Base-by-base conservation (phyloP, 1,139 yeast genomes). In the Cylindricascospora bacillispora region DNA sequence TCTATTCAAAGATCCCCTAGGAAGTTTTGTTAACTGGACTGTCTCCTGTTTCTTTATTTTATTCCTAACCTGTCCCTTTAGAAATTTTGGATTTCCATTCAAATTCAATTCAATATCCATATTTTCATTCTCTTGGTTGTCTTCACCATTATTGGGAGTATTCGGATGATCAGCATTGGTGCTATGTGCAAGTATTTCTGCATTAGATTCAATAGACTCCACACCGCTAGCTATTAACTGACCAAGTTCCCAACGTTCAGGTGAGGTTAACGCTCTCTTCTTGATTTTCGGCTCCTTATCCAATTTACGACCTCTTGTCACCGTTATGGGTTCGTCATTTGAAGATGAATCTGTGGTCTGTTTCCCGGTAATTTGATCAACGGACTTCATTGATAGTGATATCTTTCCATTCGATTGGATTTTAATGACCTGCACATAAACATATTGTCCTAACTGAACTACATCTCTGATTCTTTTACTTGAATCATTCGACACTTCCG, bases 241-340 rank as follows among this genome's bases (percentile, higher is more conserved):
- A 20, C 81, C 63, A 30, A 82, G 66, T 46, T 86, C 95, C 94
- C 95, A 86, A 34, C 86, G 58, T 51, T 86, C 97, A 1, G 93
- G 93, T 0, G 93, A 78, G 0, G 92, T 76, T 22, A 78, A 52
- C 30, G 82, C 59, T 42, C 73, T 63, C 34, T 61, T 52, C 4
- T 35, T 34, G n/a, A 37, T 36, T 19, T 39, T 25, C 11, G 29
- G 37, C 25, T 32, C 15, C 21, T 27, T 31, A 19, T 34, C 33
- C n/a, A n/a, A n/a, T 15, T 27, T 36, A 26, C 45, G 35, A 20
- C 49, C 53, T 26, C 57, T 55, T 33, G 59, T 50, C 18, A 59
- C 60, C n/a, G 9, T 18, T 5, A 25, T 12, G 14, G 42, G 36
- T 16, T 29, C 31, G 6, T 31, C 30, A 9, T 33, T 26, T 2